Evolutionary conservation across 2,329 filamentous ascomycete genomes (phyloP), one percentile per base, ranked within the genome.

Genomic region (Exophiala lecanii-corni): DNA sequence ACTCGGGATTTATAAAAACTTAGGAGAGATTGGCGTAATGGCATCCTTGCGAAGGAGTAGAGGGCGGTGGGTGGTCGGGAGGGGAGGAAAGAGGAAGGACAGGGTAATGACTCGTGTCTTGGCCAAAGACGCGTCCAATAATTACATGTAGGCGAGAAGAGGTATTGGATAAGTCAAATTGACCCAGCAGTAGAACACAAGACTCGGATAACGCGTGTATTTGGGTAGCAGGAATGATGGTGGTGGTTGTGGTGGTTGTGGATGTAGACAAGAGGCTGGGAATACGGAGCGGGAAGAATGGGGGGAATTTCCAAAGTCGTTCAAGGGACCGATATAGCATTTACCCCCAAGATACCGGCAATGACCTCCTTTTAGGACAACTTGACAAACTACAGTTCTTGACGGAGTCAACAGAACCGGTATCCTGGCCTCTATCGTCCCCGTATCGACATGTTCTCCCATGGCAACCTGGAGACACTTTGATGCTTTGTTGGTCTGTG

Each of bases 21-120:
- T 26, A 57, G 47, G 13, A 50, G 42, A 21, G 43, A 47, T 34
- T 57, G 55, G 9, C 52, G 50, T 10, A 57, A 44, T 40, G 49
- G 55, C 55, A 57, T 57, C 20, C 18, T 48, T 41, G 42, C 20
- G 16, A 25, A 9, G 19, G 19, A 18, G 32, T 15, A 36, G 23
- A 23, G 19, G 18, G 45, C 21, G 28, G 23, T 7, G 23, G 23
- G 23, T 7, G 23, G 23, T 6, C 23, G 23, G 23, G 23, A 26
- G 23, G 23, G 36, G 7, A 25, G 18, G 36, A 19, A 31, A n/a
- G 21, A 16, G 15, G 6, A 16, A 9, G 36, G 26, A 23, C 6
- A 18, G 19, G 17, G 13, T 41, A 5, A 6, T 26, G 7, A 26
- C 7, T 7, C 23, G 33, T 18, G 9, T 19, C 33, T 35, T 35